Evolutionary conservation across 2,329 filamentous ascomycete species (phyloP), one percentile per base, ranked within the genome.

Genomic region (Claviceps pazoutovae): DNA sequence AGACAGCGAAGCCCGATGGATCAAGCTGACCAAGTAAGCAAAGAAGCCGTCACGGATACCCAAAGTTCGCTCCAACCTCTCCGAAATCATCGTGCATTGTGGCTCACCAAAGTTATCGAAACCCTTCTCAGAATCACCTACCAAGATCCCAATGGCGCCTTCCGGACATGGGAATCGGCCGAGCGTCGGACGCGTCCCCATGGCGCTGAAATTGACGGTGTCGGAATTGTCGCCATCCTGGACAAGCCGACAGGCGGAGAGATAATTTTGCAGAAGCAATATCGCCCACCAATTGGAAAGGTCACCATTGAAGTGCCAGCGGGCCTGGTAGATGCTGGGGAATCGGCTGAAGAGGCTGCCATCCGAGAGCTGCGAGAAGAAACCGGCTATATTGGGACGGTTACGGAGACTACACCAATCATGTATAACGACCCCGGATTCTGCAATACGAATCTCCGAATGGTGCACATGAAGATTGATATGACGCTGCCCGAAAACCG

Each of bases 381-480:
- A 65, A 84, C 82, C 0, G 82, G 82, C 9, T 85, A 83, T 55
- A 68, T 83, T 0, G 81, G 78, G 14, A 67, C 70, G 8, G 70
- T 70, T 3, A 69, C 67, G 2, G 73, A 78, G 62, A 78, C 75
- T n/a, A 79, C 78, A 39, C 80, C 82, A 7, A 73, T 82, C 50
- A 83, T 86, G 70, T 83, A 80, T 52, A 79, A 80, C 58, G 83
- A 82, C 61, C 78, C 79, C 4, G 79, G 79, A 11, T 82, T 84
- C 63, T 83, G 78, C 64, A 83, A 82, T 62, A 83, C 80, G 5
- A 84, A 83, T 59, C 67, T 82, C 43, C 74, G 75, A 51, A 82
- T 84, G 75, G 80, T 90, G 14, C 85, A 90, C 61, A 79, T 90
- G 43, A 76, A 72, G 1, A 78, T 91, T 56, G 84, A 91, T 64